Evolutionary conservation across 352 stramenopile species (phyloP), one percentile per base, ranked within the genome.

Genomic region (Phytophthora melonis): DNA sequence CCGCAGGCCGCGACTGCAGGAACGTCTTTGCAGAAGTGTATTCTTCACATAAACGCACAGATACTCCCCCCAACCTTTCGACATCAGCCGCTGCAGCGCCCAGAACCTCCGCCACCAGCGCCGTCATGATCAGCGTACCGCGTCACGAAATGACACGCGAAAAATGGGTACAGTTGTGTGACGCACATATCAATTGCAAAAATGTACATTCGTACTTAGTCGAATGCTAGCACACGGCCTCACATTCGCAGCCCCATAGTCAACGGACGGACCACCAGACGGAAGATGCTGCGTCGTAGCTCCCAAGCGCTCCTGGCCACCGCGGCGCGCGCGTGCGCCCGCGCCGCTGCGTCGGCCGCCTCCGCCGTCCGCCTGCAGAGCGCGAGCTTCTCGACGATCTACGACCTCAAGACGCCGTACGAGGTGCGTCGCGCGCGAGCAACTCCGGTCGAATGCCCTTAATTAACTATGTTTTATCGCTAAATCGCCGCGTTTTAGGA

Each of bases 371-470:
- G 73, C 58, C 58, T 79, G 74, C 81, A 83, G 75, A 70, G 66
- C 53, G 86, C 78, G 14, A 70, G 72, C 41, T 92, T 92, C 55
- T 59, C 84, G 23, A 92, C 86, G 39, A 89, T 92, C 71, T 93
- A 95, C 81, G 84, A 95, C 67, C 70, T 72, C 62, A 66, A 84
- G 58, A 90, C 77, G 63, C 86, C 84, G 19, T 89, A 78, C 60
- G 86, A 93, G 77, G 86, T 95, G 60, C 63, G 66, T 19, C 30
- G 13, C 36, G 18, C 10, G n/a, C 8, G 8, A 16, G 18, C 9
- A 54, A 53, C 34, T 41, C 34, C 13, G 34, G 10, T 41, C 34
- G 34, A 41, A 41, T 41, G 13, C 10, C 34, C 8, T 10, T 41
- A 41, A 41, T 41, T 32, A 3, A 53, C 27, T 53, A 5, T 47